A percentile compares a stretch with the other conserved stretches of the same genome.
phyloP scores from a whole-genome alignment of 768 basidiomycete genomes.

The Symmetrospora coprosmae region DNA sequence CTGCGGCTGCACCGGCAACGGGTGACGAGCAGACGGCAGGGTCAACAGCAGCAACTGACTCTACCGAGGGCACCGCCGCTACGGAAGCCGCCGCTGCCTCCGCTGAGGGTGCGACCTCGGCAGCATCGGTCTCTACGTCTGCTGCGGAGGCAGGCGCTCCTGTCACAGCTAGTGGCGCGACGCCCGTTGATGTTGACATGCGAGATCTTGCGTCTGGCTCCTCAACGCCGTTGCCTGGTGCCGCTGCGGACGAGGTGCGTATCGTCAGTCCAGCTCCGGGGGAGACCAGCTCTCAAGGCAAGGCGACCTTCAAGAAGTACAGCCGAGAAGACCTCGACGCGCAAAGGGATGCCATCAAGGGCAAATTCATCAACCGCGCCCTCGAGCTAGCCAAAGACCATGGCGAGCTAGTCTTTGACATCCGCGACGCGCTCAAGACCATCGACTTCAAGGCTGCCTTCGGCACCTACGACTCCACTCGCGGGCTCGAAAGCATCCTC shows the following conservation, averaged over 20 bases:
- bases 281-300: slow-evolving; percentile 6
- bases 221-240: neutral
- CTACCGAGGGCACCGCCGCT: neutral
- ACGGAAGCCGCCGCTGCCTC: slow-evolving; percentile 1
- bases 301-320: slow-evolving; percentile 13
- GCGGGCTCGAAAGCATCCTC: slow-evolving; percentile 57
- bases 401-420: slow-evolving; percentile 73
- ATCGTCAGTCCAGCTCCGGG: neutral
- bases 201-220: neutral
- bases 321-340: slow-evolving; percentile 45
- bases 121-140: too few species aligned
- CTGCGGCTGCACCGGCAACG: slow-evolving; percentile 4
- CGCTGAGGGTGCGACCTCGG: neutral
- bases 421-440: slow-evolving; percentile 56
- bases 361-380: slow-evolving; percentile 53
- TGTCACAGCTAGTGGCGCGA: neutral
- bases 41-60: neutral
- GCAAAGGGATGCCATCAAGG: slow-evolving; percentile 52
- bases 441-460: slow-evolving; percentile 27
- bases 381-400: slow-evolving; percentile 72
- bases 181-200: slow-evolving; percentile 33
- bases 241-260: neutral
- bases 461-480: slow-evolving; percentile 46
- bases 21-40: too few species aligned
- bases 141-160: neutral